Evolutionary conservation across 257 asterid species (phyloP).

Genomic region (Solanum dulcamara): DNA sequence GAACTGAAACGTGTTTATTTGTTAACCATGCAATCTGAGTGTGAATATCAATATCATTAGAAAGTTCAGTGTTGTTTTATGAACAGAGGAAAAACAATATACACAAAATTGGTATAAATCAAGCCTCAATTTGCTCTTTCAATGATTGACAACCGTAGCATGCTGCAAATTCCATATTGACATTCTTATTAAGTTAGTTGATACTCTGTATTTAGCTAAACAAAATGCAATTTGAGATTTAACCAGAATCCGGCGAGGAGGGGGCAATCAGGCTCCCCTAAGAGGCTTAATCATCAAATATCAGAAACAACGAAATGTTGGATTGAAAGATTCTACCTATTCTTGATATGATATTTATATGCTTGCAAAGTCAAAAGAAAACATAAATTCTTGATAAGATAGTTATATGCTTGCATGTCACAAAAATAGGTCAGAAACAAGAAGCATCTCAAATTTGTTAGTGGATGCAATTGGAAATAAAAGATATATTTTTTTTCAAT

Average conservation of each 20-base stretch:
- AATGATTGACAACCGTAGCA: background rate
- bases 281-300: background rate
- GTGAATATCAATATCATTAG: background rate
- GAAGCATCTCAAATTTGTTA: background rate
- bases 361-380: background rate
- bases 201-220: background rate
- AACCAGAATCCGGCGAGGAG: background rate
- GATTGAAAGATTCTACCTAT: background rate
- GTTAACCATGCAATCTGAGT: background rate
- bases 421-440: background rate
- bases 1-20: background rate
- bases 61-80: background rate
- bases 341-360: background rate
- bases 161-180: background rate
- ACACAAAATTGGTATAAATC: background rate
- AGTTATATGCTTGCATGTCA: background rate
- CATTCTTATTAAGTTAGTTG: background rate
- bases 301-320: background rate
- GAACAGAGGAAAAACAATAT: background rate
- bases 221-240: background rate
- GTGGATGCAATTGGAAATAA: background rate
- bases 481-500: too few relatives aligned
- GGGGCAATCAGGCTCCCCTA: background rate
- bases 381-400: background rate
- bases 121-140: background rate